A percentile compares a stretch with the other conserved stretches of the same genome.
Conservation (phyloP, 2,329 filamentous ascomycete genomes). For the Onygenales sp. region DNA sequence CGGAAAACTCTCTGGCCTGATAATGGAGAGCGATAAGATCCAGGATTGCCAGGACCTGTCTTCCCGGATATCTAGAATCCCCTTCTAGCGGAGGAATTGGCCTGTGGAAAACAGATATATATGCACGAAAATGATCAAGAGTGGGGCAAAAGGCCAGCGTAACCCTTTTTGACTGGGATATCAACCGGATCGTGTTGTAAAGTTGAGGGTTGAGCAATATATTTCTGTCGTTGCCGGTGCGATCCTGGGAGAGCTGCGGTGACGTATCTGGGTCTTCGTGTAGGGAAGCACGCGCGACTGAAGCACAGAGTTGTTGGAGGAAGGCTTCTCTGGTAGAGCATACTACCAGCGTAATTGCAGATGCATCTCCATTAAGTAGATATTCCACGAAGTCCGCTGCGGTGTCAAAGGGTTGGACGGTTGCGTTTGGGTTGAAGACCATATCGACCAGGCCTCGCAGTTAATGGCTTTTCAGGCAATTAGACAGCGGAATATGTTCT, state of each 20-base stretch:
- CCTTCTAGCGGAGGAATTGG: neutral
- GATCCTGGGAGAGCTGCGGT: slow-evolving; percentile 9
- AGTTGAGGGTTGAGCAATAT: slow-evolving; percentile 34
- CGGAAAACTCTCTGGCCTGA: slow-evolving; percentile 37
- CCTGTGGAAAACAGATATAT: slow-evolving; percentile 50
- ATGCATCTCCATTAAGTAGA: slow-evolving; percentile 47
- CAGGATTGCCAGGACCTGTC: slow-evolving; percentile 30
- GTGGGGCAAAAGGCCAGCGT: slow-evolving; percentile 64
- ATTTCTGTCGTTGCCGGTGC: slow-evolving; percentile 1
- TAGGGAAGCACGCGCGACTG: slow-evolving; percentile 27
- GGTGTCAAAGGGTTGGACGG: slow-evolving; percentile 41
- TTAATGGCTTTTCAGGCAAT: neutral
- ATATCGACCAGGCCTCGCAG: neutral
- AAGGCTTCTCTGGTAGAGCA: slow-evolving; percentile 60
- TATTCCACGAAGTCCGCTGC: slow-evolving; percentile 50
- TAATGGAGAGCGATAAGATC: slow-evolving; percentile 33
- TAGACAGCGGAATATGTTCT: neutral
- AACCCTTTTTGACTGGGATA: slow-evolving; percentile 60
- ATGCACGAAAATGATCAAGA: slow-evolving; percentile 67
- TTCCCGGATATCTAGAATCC: slow-evolving; percentile 3
- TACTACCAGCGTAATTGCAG: slow-evolving; percentile 60
- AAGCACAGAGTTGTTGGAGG: slow-evolving; percentile 46
- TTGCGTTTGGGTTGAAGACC: slow-evolving; percentile 3
- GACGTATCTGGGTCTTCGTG: slow-evolving; percentile 8
- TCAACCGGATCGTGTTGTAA: slow-evolving; percentile 56